Evolutionary conservation across 495 filamentous ascomycete genomes (phyloP).

Genomic region (Penicillium antarcticum): DNA sequence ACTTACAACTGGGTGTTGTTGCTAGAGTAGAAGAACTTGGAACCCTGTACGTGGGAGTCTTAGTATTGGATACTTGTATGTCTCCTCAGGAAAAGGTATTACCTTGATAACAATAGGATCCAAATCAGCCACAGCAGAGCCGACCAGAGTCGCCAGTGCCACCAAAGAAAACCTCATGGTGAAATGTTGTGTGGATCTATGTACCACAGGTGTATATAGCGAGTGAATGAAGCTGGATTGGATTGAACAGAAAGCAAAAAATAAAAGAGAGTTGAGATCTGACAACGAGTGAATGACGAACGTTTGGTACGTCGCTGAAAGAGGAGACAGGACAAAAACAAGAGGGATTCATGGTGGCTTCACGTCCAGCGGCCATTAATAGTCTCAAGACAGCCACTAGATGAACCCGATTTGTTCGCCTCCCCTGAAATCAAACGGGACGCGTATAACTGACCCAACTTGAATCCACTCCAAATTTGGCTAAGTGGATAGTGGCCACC

Average conservation of each 20-base stretch:
- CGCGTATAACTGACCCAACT: conserved; percentile 20
- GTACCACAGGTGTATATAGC: conserved; percentile 11
- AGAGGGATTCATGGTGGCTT: conserved; percentile 11
- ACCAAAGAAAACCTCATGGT: conserved; percentile 43
- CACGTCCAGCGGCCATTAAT: conserved; percentile 18
- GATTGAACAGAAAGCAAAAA: conserved; percentile 6
- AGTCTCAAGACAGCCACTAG: conserved; percentile 1
- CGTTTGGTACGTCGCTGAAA: conserved; percentile 1
- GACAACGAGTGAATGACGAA: conserved; percentile 14
- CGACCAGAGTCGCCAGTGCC: conserved; percentile 46
- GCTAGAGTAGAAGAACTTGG: conserved; percentile 76
- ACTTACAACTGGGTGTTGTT: conserved; percentile 77
- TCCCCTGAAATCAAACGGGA: conserved; percentile 19
- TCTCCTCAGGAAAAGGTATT: conserved; percentile 9
- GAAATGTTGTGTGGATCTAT: conserved; percentile 4
- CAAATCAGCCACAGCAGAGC: conserved; percentile 53
- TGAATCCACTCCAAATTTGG: conserved; percentile 6
- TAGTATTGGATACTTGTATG: conserved; percentile 1
- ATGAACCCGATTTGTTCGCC: conserved; percentile 14
- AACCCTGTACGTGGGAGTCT: conserved; percentile 44
- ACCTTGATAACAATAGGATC: conserved; percentile 73
- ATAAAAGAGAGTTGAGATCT: conserved; percentile 1
- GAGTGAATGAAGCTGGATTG: conserved; percentile 15
- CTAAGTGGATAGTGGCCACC: not conserved
- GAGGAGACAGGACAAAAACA: not conserved